Evolutionary conservation across 345 rosid genomes (phyloP).

Genomic region (Mercurialis annua): DNA sequence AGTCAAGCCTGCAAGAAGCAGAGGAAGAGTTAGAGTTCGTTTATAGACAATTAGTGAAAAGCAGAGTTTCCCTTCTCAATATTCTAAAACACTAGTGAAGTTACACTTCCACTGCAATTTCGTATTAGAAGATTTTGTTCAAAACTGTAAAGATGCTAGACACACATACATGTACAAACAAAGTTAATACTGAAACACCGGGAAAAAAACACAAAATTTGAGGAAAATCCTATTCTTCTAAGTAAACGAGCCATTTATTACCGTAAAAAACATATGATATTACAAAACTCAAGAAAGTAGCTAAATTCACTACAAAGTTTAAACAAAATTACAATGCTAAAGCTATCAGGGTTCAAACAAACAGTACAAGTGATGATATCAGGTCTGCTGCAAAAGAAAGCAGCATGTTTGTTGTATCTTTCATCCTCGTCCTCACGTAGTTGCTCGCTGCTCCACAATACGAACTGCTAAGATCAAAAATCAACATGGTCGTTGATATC

Average conservation of each 20-base stretch:
- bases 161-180: too few relatives aligned
- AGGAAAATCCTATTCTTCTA: too few relatives aligned
- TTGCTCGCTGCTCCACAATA: not conserved
- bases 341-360: not conserved
- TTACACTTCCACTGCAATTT: too few relatives aligned
- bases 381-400: not conserved
- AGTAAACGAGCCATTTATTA: not conserved
- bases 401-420: not conserved
- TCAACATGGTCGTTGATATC: not conserved
- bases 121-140: too few relatives aligned
- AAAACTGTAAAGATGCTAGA: too few relatives aligned
- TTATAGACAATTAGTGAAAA: too few relatives aligned
- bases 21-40: not conserved
- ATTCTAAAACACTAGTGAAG: too few relatives aligned
- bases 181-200: too few relatives aligned
- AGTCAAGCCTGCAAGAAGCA: constrained; percentile 6
- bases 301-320: not conserved
- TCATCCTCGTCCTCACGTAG: not conserved
- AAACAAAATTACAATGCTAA: too few relatives aligned
- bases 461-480: not conserved
- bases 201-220: too few relatives aligned
- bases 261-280: too few relatives aligned
- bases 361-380: not conserved
- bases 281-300: not conserved
- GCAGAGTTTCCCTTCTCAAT: too few relatives aligned